Evolutionary conservation across 192 early-diverging fungal species (phyloP).

Genomic region (Coemansia sp.): DNA sequence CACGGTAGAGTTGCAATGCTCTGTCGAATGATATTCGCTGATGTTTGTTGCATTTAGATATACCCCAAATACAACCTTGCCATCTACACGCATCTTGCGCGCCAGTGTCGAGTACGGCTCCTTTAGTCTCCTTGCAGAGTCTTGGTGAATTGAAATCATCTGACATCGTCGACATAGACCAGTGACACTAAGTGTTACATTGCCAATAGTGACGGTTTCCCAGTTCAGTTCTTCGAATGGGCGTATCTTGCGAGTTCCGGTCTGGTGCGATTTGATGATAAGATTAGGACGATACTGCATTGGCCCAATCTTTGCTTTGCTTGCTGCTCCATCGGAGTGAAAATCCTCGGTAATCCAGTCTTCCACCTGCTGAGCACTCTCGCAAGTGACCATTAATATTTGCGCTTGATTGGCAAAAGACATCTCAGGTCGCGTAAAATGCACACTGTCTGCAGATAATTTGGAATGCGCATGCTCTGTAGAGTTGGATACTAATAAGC

Average conservation of each 20-base stretch:
- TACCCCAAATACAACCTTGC: constrained; percentile 51
- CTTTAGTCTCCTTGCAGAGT: constrained; percentile 56
- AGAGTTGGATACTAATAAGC: constrained; percentile 10
- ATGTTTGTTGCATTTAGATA: constrained; percentile 21
- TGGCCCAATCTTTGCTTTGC: constrained; percentile 17
- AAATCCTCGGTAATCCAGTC: constrained; percentile 52
- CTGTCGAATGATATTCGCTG: neutral
- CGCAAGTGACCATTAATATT: constrained; percentile 63
- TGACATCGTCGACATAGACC: constrained; percentile 71
- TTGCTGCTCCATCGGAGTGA: neutral
- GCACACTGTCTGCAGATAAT: no score
- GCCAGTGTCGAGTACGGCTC: constrained; percentile 66
- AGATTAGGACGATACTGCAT: constrained; percentile 72
- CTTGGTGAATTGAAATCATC: constrained; percentile 73
- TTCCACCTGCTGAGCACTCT: constrained; percentile 59
- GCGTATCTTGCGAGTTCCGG: constrained; percentile 17
- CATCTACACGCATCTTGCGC: constrained; percentile 33
- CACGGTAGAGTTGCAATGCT: neutral
- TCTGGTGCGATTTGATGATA: constrained; percentile 49
- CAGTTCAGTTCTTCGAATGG: constrained; percentile 72
- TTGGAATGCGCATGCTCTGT: neutral
- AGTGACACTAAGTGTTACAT: constrained; percentile 25
- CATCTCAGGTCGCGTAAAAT: constrained; percentile 7
- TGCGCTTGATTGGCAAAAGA: constrained; percentile 74
- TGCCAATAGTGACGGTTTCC: constrained; percentile 22